phyloP scores from a whole-genome alignment of 208 protist genomes.

The Acanthamoeba healyi region DNA sequence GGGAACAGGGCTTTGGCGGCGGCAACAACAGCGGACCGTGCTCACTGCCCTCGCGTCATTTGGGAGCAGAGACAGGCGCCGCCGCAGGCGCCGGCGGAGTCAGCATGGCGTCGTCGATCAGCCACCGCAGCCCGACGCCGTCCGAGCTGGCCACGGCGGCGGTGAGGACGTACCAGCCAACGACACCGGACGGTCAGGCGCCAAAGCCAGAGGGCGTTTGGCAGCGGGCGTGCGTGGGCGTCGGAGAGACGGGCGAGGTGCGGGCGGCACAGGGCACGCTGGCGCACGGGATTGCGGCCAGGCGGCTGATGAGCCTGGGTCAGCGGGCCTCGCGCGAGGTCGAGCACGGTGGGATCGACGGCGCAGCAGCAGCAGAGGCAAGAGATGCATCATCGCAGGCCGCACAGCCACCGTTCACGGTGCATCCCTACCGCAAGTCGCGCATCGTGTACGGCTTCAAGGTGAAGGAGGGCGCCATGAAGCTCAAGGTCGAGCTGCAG shows the following conservation, averaged over 20 bases:
- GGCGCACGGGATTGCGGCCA: not conserved
- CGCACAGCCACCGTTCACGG: not conserved
- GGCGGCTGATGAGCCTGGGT: slow-evolving; percentile 6
- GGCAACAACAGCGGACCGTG: not conserved
- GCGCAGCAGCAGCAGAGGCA: too few relatives aligned
- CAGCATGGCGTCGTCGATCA: not conserved
- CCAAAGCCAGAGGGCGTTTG: not conserved
- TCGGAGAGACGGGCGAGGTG: not conserved
- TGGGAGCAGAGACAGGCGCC: too few relatives aligned
- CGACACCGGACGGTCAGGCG: too few relatives aligned
- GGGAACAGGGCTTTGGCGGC: not conserved
- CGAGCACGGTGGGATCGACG: not conserved
- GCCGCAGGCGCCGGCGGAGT: too few relatives aligned
- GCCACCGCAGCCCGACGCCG: not conserved
- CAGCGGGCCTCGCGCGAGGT: not conserved
- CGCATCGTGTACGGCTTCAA: slow-evolving; percentile 27
- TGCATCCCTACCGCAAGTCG: not conserved
- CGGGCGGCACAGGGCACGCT: not conserved
- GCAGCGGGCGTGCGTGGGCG: too few relatives aligned
- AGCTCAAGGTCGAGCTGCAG: slow-evolving; percentile 30
- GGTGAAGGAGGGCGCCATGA: slow-evolving; percentile 31
- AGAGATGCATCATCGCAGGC: not conserved
- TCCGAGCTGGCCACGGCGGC: too few relatives aligned
- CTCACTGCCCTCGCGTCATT: not conserved
- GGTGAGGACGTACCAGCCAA: too few relatives aligned